Percentiles rank a stretch among this genome's conserved stretches.
Evolutionary conservation across 768 basidiomycete genomes (phyloP).

Genomic region (Lactarius trivialis): DNA sequence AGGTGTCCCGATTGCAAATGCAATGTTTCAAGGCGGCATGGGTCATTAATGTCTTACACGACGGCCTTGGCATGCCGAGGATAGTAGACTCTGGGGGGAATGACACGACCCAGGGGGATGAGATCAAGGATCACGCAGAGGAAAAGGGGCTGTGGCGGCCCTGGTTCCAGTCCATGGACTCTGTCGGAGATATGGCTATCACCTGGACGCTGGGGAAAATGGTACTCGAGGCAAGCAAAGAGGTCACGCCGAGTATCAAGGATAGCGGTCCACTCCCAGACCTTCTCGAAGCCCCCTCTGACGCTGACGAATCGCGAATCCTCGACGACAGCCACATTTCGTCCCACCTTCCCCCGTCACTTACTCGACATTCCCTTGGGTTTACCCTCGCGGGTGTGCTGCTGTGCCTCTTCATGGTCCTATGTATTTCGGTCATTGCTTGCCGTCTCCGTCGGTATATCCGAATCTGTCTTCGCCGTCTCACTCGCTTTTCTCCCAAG

Average conservation of each 20-base stretch:
- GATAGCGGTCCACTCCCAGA: constrained; percentile 57
- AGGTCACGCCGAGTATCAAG: constrained; percentile 49
- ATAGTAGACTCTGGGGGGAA: constrained; percentile 85
- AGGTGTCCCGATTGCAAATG: constrained; percentile 83
- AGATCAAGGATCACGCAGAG: constrained; percentile 68
- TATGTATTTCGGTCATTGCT: constrained; percentile 37
- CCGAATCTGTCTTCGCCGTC: constrained; percentile 34
- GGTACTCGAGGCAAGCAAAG: constrained; percentile 95
- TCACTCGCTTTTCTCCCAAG: constrained; percentile 17
- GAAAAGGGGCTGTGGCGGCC: constrained; percentile 78
- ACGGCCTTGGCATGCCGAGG: constrained; percentile 91
- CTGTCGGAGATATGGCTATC: constrained; percentile 89
- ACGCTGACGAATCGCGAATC: constrained; percentile 46
- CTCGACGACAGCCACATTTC: constrained; percentile 56
- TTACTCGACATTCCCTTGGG: constrained; percentile 60
- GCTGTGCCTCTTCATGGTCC: constrained; percentile 43
- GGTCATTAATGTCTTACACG: constrained; percentile 93
- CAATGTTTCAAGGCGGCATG: constrained; percentile 99
- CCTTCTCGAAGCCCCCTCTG: constrained; percentile 35
- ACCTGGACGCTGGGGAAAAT: constrained; percentile 99
- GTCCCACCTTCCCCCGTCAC: constrained; percentile 57
- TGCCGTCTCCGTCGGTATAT: constrained; percentile 57
- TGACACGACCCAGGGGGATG: constrained; percentile 56
- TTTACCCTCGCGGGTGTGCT: constrained; percentile 65
- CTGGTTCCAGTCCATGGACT: constrained; percentile 88